Evolutionary conservation across 441 rosid species (phyloP).

Genomic region (Syzygium syzygioides): DNA sequence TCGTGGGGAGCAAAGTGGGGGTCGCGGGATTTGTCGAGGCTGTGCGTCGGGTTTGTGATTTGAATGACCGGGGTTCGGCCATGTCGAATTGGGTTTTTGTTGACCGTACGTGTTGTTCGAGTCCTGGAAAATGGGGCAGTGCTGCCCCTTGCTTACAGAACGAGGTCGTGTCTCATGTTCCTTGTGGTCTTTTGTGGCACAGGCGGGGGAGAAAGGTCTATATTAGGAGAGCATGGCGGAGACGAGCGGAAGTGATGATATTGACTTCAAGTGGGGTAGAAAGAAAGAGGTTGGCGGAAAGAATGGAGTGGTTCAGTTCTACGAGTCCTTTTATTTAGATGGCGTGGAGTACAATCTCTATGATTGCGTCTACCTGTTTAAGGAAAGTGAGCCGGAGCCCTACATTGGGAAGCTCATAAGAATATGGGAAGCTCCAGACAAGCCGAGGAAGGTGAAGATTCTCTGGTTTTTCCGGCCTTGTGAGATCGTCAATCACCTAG

Average conservation of each 20-base stretch:
- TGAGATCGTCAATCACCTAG: slow-evolving; percentile 50
- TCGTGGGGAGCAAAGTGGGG: background rate
- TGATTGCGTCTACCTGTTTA: slow-evolving; percentile 54
- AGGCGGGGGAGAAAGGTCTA: slow-evolving; percentile 6
- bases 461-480: slow-evolving; percentile 75
- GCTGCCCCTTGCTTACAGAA: background rate
- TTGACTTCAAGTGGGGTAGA: slow-evolving; percentile 74
- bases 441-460: slow-evolving; percentile 51
- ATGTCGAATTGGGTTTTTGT: background rate
- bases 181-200: background rate
- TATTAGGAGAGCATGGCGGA: slow-evolving; percentile 44
- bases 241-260: slow-evolving; percentile 21
- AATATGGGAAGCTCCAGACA: slow-evolving; percentile 59
- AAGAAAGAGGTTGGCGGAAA: slow-evolving; percentile 55
- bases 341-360: slow-evolving; percentile 58
- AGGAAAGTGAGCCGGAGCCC: slow-evolving; percentile 46
- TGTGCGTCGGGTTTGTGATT: background rate
- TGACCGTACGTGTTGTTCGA: background rate
- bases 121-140: background rate
- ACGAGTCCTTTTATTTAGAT: slow-evolving; percentile 62
- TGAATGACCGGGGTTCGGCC: background rate
- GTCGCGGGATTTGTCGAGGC: background rate
- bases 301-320: slow-evolving; percentile 60
- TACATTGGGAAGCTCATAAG: slow-evolving; percentile 63
- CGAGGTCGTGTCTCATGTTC: background rate